Evolutionary conservation across 495 filamentous ascomycete genomes (phyloP).

Genomic region (Rusavskia elegans): DNA sequence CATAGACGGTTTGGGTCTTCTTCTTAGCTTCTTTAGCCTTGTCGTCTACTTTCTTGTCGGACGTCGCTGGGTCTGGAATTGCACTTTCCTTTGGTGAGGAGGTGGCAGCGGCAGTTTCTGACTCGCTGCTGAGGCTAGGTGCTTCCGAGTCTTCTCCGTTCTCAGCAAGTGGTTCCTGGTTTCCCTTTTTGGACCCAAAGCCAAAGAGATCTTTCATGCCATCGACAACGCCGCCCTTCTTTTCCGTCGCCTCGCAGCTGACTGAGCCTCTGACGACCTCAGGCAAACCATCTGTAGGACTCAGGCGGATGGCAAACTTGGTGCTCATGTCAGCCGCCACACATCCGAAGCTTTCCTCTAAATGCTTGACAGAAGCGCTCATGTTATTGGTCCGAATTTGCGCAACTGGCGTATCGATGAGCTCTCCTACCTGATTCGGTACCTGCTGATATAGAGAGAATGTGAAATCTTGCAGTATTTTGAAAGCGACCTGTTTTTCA

Average conservation of each 20-base stretch:
- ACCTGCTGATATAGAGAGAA: constrained; percentile 65
- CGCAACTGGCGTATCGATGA: constrained; percentile 32
- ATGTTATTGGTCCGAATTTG: constrained; percentile 62
- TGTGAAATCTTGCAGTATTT: constrained; percentile 71
- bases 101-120: constrained; percentile 28
- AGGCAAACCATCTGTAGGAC: constrained; percentile 62
- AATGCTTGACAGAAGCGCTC: constrained; percentile 58
- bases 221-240: constrained; percentile 69
- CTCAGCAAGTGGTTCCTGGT: constrained; percentile 57
- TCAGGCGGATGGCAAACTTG: constrained; percentile 60
- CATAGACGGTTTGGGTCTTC: constrained; percentile 50
- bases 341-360: constrained; percentile 65
- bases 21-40: constrained; percentile 41
- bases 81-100: constrained; percentile 22
- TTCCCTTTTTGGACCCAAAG: constrained; percentile 70
- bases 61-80: constrained; percentile 28
- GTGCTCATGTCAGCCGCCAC: constrained; percentile 59
- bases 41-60: constrained; percentile 23
- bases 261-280: constrained; percentile 59
- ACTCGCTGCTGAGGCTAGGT: constrained; percentile 26
- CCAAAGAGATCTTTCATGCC: constrained; percentile 92
- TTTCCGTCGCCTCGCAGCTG: constrained; percentile 67
- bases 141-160: constrained; percentile 32
- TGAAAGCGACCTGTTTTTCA: constrained; percentile 77
- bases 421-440: constrained; percentile 18